Base-by-base conservation (phyloP, 495 filamentous ascomycete genomes). In the Aspergillus saccharolyticus region DNA sequence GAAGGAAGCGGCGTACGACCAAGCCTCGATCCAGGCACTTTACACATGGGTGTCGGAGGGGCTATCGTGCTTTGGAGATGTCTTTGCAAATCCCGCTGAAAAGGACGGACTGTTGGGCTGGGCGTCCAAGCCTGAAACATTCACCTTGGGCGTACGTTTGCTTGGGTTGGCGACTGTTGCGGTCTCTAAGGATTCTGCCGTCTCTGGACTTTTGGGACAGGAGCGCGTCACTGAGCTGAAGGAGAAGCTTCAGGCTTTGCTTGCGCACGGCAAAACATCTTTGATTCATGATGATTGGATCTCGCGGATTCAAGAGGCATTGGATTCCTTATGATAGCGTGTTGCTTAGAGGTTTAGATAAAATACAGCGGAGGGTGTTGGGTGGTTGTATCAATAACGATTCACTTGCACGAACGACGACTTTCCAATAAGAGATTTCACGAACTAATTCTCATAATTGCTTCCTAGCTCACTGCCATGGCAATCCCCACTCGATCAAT, bases 81-180 rank as follows among this genome's bases (percentile, higher is more conserved):
- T 76, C 7, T 24, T 63, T 24, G 39, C 45, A 4, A 25, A 62
- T 4, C 46, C 57, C 8, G 62, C 67, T 39, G 64, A 65, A 3
- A 55, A 61, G 7, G 88, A 91, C 71, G 86, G 88, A 2, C 76
- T 85, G 20, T 63, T 92, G 19, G 89, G 89, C 25, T 90, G 86
- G 88, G 81, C 80, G 3, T 83, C 85, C 4, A 88, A 87, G 60
- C 80, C 88, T 15, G 83, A 89, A 57, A 80, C 85, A 1, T 94
- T 90, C 65, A 78, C 82, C 0, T 70, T 91, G 42, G 86, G 83
- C 21, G 77, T 86, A 47, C 74, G 85, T 14, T 61, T 91, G 10
- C 70, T 77, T 53, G 63, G 57, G 9, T 62, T 77, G 42, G 68
- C 72, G 0, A 63, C 63, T 19, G 58, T 85, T 44, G 63, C 83